Evolutionary conservation across 176 grass and related monocot species (phyloP).

Genomic region (Lolium multiflorum): DNA sequence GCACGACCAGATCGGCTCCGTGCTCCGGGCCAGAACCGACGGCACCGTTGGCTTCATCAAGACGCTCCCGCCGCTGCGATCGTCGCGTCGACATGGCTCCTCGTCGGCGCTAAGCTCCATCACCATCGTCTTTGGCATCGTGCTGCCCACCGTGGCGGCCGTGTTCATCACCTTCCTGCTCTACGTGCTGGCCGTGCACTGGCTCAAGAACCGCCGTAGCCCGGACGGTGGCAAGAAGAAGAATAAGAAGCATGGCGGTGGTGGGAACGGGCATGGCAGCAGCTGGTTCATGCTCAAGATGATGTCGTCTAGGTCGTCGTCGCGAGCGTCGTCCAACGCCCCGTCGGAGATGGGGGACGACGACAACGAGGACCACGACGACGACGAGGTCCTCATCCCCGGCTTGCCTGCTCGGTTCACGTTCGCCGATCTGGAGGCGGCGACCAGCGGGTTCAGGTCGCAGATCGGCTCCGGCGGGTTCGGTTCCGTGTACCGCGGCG

Average conservation of each 20-base stretch:
- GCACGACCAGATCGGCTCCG: conserved; percentile 60
- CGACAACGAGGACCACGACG: conserved; percentile 12
- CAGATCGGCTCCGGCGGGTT: conserved; percentile 82
- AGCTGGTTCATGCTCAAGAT: conserved; percentile 51
- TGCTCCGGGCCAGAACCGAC: conserved; percentile 11
- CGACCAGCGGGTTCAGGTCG: conserved; percentile 69
- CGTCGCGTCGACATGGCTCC: not conserved
- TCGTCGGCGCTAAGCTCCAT: conserved; percentile 33
- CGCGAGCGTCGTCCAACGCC: not conserved
- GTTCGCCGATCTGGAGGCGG: conserved; percentile 54
- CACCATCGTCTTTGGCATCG: conserved; percentile 56
- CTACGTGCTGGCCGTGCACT: conserved; percentile 37
- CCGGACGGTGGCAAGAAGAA: not conserved
- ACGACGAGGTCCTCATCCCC: conserved; percentile 65
- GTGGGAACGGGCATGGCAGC: not conserved
- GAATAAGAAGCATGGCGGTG: not conserved
- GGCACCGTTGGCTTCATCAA: conserved; percentile 67
- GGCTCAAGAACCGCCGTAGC: conserved; percentile 26
- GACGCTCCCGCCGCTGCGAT: conserved; percentile 11
- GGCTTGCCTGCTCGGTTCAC: conserved; percentile 74
- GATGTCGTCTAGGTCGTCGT: conserved; percentile 26
- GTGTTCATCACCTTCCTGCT: conserved; percentile 50
- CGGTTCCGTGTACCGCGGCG: conserved; percentile 72
- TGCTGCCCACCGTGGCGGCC: conserved; percentile 49
- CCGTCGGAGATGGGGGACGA: not conserved